These are phyloP conservation scores for Xanthoconium purpureum DNA, from an alignment of 768 basidiomycete genomes.

Conservation along the genomic window DNA sequence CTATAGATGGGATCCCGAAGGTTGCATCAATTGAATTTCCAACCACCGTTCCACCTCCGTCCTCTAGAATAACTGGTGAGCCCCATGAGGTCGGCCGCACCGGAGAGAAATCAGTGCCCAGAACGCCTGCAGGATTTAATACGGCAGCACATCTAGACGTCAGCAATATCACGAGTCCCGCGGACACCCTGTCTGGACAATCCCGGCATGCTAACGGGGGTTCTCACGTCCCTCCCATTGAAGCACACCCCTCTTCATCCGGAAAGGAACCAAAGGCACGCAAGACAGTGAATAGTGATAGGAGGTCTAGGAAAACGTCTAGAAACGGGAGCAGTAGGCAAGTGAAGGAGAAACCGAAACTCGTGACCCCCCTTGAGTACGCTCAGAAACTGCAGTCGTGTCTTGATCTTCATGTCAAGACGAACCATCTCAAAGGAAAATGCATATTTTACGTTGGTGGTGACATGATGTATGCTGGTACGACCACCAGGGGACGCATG, in stretches of 20 bases:
- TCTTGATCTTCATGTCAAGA: constrained; percentile 20
- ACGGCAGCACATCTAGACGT: background rate
- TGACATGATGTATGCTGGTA: constrained; percentile 52
- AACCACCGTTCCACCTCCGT: background rate
- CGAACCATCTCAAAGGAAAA: constrained; percentile 47
- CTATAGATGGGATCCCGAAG: background rate
- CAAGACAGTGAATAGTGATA: constrained; percentile 24
- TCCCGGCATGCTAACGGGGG: background rate
- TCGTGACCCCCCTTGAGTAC: constrained; percentile 51
- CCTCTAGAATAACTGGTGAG: background rate
- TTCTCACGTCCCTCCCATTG: background rate
- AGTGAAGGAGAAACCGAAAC: constrained; percentile 40
- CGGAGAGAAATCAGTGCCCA: background rate
- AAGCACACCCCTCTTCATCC: background rate
- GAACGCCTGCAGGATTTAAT: constrained; percentile 10
- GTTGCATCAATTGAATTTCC: background rate
- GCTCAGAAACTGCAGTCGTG: constrained; percentile 46
- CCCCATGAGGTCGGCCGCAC: background rate
- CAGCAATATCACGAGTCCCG: constrained; percentile 24
- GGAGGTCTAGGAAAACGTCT: constrained; percentile 1
- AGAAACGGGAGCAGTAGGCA: constrained; percentile 20
- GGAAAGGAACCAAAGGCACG: constrained; percentile 9
- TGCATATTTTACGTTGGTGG: constrained; percentile 58
- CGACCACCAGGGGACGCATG: constrained; percentile 55
- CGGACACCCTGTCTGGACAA: background rate